These are phyloP conservation scores for Phytopythium oedochilum DNA, from an alignment of 352 stramenopile genomes.

Conservation along the genomic window DNA sequence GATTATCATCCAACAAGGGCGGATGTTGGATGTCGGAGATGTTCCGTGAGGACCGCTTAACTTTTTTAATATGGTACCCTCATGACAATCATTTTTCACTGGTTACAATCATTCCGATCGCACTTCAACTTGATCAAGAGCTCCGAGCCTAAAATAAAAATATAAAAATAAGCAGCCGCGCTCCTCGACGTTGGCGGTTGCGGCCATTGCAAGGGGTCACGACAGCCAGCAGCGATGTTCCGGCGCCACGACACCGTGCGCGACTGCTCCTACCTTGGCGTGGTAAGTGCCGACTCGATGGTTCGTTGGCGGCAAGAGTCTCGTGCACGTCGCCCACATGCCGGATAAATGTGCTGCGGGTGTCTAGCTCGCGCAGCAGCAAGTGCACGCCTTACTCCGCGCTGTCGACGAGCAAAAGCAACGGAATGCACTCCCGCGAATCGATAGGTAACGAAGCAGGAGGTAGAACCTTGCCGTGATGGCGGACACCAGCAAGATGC, in stretches of 20 bases:
- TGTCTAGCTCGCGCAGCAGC: constrained; percentile 41
- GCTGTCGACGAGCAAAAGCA: constrained; percentile 45
- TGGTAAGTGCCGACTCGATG: constrained; percentile 2
- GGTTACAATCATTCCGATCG: background rate
- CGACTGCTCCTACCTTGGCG: constrained; percentile 19
- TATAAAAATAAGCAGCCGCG: background rate
- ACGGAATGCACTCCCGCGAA: constrained; percentile 35
- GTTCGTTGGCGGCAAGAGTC: background rate
- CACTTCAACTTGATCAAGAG: background rate
- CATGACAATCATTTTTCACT: background rate
- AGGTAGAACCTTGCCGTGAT: no score
- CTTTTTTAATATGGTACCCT: background rate
- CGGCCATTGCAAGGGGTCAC: no score
- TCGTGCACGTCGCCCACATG: background rate
- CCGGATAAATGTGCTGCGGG: background rate
- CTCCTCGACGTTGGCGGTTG: no score
- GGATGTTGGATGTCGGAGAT: no score
- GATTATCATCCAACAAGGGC: no score
- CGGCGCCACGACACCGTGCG: background rate
- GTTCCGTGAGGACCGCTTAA: background rate
- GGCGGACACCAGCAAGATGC: background rate
- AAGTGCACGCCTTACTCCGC: constrained; percentile 59
- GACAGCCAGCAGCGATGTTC: background rate
- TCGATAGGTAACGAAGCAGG: constrained; percentile 40
- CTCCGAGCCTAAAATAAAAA: no score